Percentiles rank a stretch among this genome's conserved stretches.
phyloP scores from a whole-genome alignment of 208 protist genomes.

The Trypanosomatidae sp. region DNA sequence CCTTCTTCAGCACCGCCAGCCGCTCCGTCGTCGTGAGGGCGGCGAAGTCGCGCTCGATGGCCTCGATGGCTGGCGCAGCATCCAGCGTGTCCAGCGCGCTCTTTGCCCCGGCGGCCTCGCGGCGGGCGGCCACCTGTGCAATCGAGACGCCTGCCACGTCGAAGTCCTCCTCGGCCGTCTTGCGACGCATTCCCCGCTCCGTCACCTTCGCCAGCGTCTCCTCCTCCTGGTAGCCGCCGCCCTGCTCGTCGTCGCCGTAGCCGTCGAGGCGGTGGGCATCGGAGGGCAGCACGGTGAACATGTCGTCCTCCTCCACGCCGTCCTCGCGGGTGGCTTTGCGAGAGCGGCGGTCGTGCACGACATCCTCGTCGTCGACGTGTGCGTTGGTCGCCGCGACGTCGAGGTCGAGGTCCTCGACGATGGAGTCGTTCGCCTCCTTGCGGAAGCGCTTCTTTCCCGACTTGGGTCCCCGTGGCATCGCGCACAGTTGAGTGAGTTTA shows the following conservation, averaged over 20 bases:
- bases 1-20: conserved; percentile 85
- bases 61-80: conserved; percentile 74
- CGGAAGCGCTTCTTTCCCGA: conserved; percentile 23
- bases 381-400: conserved; percentile 43
- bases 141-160: conserved; percentile 65
- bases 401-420: conserved; percentile 84
- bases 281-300: conserved; percentile 50
- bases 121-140: conserved; percentile 8
- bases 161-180: conserved; percentile 79
- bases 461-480: not conserved
- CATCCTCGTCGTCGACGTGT: conserved; percentile 56
- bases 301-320: conserved; percentile 30
- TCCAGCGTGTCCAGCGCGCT: conserved; percentile 36
- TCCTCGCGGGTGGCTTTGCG: conserved; percentile 24
- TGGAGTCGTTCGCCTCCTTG: conserved; percentile 35
- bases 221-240: conserved; percentile 76
- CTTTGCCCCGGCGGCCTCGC: conserved; percentile 20
- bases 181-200: conserved; percentile 53
- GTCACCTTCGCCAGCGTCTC: conserved; percentile 69
- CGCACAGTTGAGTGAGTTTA: not conserved
- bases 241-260: conserved; percentile 81
- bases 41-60: conserved; percentile 89
- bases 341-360: conserved; percentile 54
- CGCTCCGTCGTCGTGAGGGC: conserved; percentile 83
- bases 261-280: conserved; percentile 88